Conservation (phyloP, 805 yeast species). For the Pichia cephalocereana region DNA sequence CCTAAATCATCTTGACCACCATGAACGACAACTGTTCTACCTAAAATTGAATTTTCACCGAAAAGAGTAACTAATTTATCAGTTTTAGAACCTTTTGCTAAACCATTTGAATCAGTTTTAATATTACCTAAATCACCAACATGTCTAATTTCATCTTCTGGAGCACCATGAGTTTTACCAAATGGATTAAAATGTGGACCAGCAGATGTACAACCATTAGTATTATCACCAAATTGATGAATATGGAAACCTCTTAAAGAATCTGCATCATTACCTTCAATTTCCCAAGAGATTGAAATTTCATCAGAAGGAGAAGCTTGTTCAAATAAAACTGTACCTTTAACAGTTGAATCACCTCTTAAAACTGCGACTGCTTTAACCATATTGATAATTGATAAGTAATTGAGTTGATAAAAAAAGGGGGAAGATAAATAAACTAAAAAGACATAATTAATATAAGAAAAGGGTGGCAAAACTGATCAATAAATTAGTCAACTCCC, state of each 20-base stretch:
- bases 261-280: slow-evolving; percentile 79
- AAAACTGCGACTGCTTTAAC: slow-evolving; percentile 71
- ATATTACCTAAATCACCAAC: slow-evolving; percentile 97
- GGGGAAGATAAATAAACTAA: background rate
- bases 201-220: slow-evolving; percentile 98
- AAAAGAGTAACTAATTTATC: slow-evolving; percentile 71
- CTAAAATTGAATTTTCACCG: slow-evolving; percentile 82
- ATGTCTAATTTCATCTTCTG: slow-evolving; percentile 72
- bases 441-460: background rate
- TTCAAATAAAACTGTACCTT: slow-evolving; percentile 82
- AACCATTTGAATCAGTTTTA: slow-evolving; percentile 76
- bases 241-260: slow-evolving; percentile 96
- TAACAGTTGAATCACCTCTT: slow-evolving; percentile 88
- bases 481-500: too few relatives aligned
- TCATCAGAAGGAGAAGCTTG: slow-evolving; percentile 74
- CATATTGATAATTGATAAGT: background rate
- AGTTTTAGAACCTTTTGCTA: slow-evolving; percentile 81
- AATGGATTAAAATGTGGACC: slow-evolving; percentile 97
- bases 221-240: slow-evolving; percentile 97
- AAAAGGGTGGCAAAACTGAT: background rate
- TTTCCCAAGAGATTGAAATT: slow-evolving; percentile 81
- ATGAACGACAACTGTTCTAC: slow-evolving; percentile 94
- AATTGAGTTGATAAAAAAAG: background rate
- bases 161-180: slow-evolving; percentile 84
- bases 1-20: slow-evolving; percentile 91